Evolutionary conservation across 805 yeast species (phyloP), one percentile per base, ranked within the genome.

Genomic region (Starmerella potacharoeniae): DNA sequence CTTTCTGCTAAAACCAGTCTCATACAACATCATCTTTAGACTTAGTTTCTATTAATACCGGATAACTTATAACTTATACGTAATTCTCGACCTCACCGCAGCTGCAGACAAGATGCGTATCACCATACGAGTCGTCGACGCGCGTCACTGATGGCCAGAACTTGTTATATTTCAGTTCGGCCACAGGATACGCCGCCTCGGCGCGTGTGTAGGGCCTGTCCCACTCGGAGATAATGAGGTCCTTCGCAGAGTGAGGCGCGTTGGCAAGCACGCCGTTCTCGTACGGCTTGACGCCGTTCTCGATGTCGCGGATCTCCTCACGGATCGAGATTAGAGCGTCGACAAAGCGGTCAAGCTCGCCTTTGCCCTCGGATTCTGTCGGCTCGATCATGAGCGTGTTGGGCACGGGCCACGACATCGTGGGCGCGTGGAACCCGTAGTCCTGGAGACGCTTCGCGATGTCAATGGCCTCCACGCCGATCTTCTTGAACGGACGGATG

Each of bases 321-420:
- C 90, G 82, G 58, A 93, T 93, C 4, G 87, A 70, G 57, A 93
- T 80, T 76, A 93, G 77, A 1, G 97, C 80, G 60, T 88, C 89
- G 54, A 89, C 83, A 71, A 93, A 91, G 65, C 97, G 78, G 71
- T 93, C 91, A 58, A 93, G 75, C 72, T 93, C 98, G 54, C 77
- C 86, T 65, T 84, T 72, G 66, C 88, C 81, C 73, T 93, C 98
- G 17, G 93, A 83, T 73, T 93, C 98, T 3, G 98, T 93, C 57
- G 98, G 98, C 73, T 93, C 98, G 60, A 93, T 81, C 98, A 93
- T 93, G 64, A 93, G 77, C 2, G 98, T 93, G 59, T 95, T 95
- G 5, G 97, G 91, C 51, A 93, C 95, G 9, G 98, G 98, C 86
- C 93, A 93, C 2, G 97, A 93, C 86, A 93, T 83, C 30, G 98